Conservation (phyloP, 768 basidiomycete species). For the Pleurotus eryngii region DNA sequence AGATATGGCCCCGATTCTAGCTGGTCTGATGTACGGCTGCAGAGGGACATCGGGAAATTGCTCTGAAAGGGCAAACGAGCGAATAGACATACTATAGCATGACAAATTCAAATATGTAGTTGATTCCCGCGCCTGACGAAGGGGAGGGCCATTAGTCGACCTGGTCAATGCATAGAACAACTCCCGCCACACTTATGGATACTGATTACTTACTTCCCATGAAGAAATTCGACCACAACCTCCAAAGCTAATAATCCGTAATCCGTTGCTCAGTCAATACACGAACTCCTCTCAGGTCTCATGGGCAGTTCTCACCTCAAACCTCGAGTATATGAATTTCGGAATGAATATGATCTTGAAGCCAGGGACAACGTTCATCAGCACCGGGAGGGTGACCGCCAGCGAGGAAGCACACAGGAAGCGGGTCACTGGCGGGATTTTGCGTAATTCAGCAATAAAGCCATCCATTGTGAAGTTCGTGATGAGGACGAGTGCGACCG, state of each 20-base stretch:
- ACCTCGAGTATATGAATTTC: constrained; percentile 37
- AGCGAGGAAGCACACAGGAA: constrained; percentile 60
- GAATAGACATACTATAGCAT: constrained; percentile 62
- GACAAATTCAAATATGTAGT: constrained; percentile 61
- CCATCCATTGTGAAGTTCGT: constrained; percentile 37
- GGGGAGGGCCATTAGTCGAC: neutral
- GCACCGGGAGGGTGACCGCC: constrained; percentile 53
- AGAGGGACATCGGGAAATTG: neutral
- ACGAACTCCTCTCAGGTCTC: too few relatives aligned
- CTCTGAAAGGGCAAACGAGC: neutral
- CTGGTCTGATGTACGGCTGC: constrained; percentile 61
- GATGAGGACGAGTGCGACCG: too few relatives aligned
- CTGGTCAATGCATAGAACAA: neutral
- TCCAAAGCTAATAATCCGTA: constrained; percentile 54
- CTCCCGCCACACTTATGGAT: neutral
- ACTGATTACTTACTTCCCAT: constrained; percentile 48
- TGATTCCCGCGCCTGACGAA: constrained; percentile 41
- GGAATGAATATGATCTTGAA: constrained; percentile 56
- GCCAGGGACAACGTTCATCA: constrained; percentile 49
- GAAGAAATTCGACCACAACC: constrained; percentile 72
- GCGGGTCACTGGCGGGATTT: constrained; percentile 83
- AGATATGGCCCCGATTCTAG: constrained; percentile 62
- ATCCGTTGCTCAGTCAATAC: neutral
- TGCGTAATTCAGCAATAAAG: constrained; percentile 59
- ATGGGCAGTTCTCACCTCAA: constrained; percentile 43